Evolutionary conservation across 1,284 basidiomycete species (phyloP).

Genomic region (Coriolopsis trogii): DNA sequence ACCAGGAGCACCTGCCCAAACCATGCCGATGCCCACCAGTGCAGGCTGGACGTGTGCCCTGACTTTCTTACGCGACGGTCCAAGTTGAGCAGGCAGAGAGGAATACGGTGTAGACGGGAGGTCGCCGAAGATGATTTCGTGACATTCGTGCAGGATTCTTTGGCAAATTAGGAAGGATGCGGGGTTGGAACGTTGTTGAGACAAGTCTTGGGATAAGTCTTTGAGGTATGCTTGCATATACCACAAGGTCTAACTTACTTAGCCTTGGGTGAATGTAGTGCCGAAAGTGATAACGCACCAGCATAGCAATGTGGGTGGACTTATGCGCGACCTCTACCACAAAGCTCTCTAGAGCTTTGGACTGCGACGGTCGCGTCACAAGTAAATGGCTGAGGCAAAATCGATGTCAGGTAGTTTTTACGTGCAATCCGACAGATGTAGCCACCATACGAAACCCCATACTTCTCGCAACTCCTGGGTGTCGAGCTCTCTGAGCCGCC

Average conservation of each 20-base stretch:
- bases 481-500: constrained; percentile 78
- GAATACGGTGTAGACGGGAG: constrained; percentile 75
- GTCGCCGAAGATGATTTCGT: constrained; percentile 97
- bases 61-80: constrained; percentile 64
- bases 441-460: constrained; percentile 95
- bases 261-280: constrained; percentile 11
- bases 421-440: constrained; percentile 15
- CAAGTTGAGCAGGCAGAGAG: constrained; percentile 49
- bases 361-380: constrained; percentile 87
- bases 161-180: constrained; percentile 92
- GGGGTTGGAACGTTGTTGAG: constrained; percentile 63
- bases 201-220: constrained; percentile 86
- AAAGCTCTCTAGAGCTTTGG: constrained; percentile 90
- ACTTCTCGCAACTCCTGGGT: constrained; percentile 88
- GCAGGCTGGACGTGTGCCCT: constrained; percentile 75
- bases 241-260: constrained; percentile 82
- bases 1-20: constrained; percentile 78
- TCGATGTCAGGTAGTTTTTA: constrained; percentile 19
- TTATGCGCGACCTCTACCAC: constrained; percentile 85
- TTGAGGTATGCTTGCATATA: constrained; percentile 96
- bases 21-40: constrained; percentile 84
- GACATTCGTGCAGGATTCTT: constrained; percentile 89
- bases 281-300: constrained; percentile 61
- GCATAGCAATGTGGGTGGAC: constrained; percentile 92
- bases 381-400: constrained; percentile 76